Evolutionary conservation across 2,329 filamentous ascomycete genomes (phyloP).

Genomic region (Fonsecaea nubica): DNA sequence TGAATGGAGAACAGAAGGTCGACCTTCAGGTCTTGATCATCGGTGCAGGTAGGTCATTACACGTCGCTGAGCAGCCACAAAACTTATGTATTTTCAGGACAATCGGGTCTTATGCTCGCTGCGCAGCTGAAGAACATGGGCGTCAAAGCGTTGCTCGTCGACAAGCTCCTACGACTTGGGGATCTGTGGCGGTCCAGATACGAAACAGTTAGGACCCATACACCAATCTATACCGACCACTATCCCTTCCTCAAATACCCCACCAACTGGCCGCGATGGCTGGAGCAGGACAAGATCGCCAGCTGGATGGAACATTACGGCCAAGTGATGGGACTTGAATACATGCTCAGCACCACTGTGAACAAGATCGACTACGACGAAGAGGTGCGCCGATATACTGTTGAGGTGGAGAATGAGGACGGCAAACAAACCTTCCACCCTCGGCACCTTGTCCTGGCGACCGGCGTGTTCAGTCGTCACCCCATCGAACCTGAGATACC

Average conservation of each 20-base stretch:
- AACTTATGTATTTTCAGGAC: constrained; percentile 14
- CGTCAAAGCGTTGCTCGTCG: constrained; percentile 62
- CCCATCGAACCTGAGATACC: constrained; percentile 49
- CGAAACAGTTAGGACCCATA: constrained; percentile 44
- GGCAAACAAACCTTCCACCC: constrained; percentile 44
- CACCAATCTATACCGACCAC: constrained; percentile 43
- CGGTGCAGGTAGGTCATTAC: constrained; percentile 19
- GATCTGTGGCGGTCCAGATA: constrained; percentile 69
- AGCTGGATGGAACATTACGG: constrained; percentile 59
- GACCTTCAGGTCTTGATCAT: constrained; percentile 21
- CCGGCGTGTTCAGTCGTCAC: constrained; percentile 52
- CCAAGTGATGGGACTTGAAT: constrained; percentile 57
- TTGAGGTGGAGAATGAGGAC: constrained; percentile 40
- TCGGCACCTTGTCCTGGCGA: constrained; percentile 58
- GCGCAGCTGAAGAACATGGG: constrained; percentile 66
- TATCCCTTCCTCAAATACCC: constrained; percentile 43
- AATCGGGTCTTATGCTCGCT: constrained; percentile 60
- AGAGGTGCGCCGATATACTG: constrained; percentile 47
- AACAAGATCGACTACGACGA: constrained; percentile 50
- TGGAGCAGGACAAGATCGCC: constrained; percentile 56
- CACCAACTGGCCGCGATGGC: constrained; percentile 52
- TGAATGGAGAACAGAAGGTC: constrained; percentile 4
- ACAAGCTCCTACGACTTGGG: constrained; percentile 63
- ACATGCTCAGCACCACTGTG: constrained; percentile 52
- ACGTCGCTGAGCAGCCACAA: not conserved